Evolutionary conservation across 106 monocot species (phyloP).

Genomic region (Chionographis japonica): DNA sequence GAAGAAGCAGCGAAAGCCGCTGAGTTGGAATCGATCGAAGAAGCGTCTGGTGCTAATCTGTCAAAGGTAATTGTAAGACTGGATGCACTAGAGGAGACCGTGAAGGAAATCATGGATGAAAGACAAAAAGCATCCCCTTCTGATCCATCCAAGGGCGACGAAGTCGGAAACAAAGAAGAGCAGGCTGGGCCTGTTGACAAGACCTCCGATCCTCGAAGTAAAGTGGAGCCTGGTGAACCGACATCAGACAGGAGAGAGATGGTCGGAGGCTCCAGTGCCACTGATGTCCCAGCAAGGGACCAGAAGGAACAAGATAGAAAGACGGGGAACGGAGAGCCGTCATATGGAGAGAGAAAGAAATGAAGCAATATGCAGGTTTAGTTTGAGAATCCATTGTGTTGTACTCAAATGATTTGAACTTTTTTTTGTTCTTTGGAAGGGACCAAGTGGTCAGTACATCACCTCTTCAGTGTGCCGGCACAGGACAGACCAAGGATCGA

Average conservation of each 20-base stretch:
- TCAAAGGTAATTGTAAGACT: constrained; percentile 54
- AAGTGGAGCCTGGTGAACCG: background rate
- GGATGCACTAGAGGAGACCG: constrained; percentile 56
- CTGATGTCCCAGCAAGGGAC: background rate
- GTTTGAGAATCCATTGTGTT: no score
- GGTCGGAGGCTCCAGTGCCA: no score
- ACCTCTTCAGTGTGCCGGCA: no score
- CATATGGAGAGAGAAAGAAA: background rate
- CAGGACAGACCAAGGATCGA: no score
- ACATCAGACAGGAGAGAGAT: no score
- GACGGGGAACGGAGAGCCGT: background rate
- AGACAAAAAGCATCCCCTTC: constrained; percentile 25
- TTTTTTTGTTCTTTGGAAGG: no score
- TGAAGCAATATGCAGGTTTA: background rate
- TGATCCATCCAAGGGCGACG: background rate
- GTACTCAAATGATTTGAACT: no score
- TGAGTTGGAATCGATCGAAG: constrained; percentile 26
- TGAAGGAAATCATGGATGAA: constrained; percentile 57
- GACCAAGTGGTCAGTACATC: no score
- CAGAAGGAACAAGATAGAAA: background rate
- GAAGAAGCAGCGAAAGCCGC: constrained; percentile 34
- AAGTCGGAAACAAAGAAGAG: background rate
- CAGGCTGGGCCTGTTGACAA: constrained; percentile 1
- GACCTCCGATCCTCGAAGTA: background rate
- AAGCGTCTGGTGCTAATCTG: constrained; percentile 26